Conservation (phyloP, 2,329 filamentous ascomycete species). For the Ramichloridium luteum region DNA sequence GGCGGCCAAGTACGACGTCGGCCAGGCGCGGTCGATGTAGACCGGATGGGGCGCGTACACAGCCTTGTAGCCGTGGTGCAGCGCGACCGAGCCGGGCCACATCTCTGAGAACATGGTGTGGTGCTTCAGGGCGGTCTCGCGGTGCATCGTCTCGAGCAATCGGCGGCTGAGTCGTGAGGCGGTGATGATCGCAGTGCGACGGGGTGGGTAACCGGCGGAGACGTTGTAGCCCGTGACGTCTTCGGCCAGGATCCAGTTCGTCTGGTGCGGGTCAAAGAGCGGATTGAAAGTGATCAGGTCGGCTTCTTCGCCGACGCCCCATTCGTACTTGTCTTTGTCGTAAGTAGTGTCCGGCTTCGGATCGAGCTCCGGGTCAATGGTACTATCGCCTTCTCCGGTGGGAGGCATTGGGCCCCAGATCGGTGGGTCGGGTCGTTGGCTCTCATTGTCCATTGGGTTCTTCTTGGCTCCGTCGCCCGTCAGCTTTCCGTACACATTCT, state of each 20-base stretch:
- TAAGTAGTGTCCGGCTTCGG: conserved; percentile 45
- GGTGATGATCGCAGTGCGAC: conserved; percentile 60
- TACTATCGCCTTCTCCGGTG: conserved; percentile 29
- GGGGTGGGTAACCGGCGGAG: conserved; percentile 45
- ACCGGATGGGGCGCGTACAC: conserved; percentile 52
- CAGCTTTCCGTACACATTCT: conserved; percentile 31
- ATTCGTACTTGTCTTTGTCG: conserved; percentile 43
- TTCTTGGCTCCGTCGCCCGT: conserved; percentile 18
- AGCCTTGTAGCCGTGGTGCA: conserved; percentile 68
- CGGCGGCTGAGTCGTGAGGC: conserved; percentile 55
- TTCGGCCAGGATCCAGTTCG: conserved; percentile 59
- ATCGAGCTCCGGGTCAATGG: conserved; percentile 40
- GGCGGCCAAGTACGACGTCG: conserved; percentile 40
- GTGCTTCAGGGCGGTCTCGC: conserved; percentile 55
- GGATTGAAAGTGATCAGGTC: conserved; percentile 70
- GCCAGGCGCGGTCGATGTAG: conserved; percentile 45
- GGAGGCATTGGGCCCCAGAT: conserved; percentile 38
- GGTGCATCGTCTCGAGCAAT: conserved; percentile 59
- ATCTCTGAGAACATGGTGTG: conserved; percentile 71
- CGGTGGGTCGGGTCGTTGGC: conserved; percentile 31
- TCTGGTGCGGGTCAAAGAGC: conserved; percentile 58
- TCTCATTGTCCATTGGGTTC: conserved; percentile 32
- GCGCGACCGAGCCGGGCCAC: conserved; percentile 58
- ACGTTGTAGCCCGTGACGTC: conserved; percentile 59
- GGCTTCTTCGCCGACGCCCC: conserved; percentile 59